A percentile compares a stretch with the other conserved stretches of the same genome.
Evolutionary conservation across 192 early-diverging fungal species (phyloP).

Genomic region (Backusella sp.): DNA sequence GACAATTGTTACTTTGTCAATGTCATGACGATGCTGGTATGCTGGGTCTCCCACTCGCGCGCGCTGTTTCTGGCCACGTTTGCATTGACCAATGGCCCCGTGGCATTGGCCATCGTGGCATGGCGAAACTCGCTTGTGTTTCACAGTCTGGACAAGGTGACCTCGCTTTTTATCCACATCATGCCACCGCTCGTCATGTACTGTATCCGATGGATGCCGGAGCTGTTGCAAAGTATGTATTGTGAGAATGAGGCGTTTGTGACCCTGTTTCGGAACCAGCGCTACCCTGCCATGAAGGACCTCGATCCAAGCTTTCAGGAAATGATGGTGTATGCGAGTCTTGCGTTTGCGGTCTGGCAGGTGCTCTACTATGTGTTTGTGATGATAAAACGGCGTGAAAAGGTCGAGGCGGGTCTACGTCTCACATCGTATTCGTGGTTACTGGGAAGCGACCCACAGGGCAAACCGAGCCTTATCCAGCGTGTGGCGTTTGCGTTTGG

Average conservation of each 20-base stretch:
- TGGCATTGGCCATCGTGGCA: slow-evolving; percentile 61
- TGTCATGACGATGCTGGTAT: slow-evolving; percentile 48
- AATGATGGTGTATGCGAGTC: slow-evolving; percentile 1
- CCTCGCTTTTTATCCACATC: slow-evolving; percentile 63
- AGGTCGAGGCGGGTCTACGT: slow-evolving; percentile 35
- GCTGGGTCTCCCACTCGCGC: slow-evolving; percentile 44
- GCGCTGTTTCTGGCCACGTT: slow-evolving; percentile 39
- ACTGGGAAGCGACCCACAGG: slow-evolving; percentile 43
- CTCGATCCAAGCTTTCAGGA: slow-evolving; percentile 6
- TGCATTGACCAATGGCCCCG: slow-evolving; percentile 57
- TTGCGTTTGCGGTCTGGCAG: slow-evolving; percentile 25
- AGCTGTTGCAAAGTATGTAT: not conserved
- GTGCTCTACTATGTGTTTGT: slow-evolving; percentile 28
- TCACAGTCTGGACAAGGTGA: slow-evolving; percentile 65
- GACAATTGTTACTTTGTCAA: slow-evolving; percentile 65
- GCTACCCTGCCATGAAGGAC: slow-evolving; percentile 40
- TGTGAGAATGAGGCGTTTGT: not conserved
- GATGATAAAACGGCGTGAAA: slow-evolving; percentile 23
- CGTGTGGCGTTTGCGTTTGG: slow-evolving; percentile 44
- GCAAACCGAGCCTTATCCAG: slow-evolving; percentile 27
- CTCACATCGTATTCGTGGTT: slow-evolving; percentile 62
- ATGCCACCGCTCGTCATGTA: slow-evolving; percentile 57
- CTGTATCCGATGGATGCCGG: slow-evolving; percentile 55
- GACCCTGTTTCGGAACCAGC: slow-evolving; percentile 25
- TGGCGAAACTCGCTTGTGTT: slow-evolving; percentile 56